Conservation (phyloP, 116 monocot species). For the Trichopus zeylanicus region DNA sequence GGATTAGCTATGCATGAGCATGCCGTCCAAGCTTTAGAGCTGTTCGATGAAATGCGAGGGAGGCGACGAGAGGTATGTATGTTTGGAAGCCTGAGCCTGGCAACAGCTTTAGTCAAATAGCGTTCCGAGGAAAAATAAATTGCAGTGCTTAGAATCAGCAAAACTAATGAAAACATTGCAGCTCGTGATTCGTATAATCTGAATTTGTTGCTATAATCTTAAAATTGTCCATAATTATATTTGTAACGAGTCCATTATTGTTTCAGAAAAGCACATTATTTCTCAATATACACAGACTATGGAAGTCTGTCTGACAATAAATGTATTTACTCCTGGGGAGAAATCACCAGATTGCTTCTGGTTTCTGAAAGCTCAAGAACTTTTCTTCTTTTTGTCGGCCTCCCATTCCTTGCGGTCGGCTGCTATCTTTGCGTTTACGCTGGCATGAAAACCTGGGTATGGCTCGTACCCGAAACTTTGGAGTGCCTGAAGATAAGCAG, state of each 20-base stretch:
- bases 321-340: too few species aligned
- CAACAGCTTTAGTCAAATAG: slow-evolving; percentile 14
- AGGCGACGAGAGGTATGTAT: slow-evolving; percentile 25
- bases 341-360: too few species aligned
- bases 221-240: too few species aligned
- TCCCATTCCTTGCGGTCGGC: slow-evolving; percentile 49
- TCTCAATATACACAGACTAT: too few species aligned
- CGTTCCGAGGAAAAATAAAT: background rate
- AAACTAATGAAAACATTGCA: too few species aligned
- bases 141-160: too few species aligned
- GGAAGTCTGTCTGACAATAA: too few species aligned
- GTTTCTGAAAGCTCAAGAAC: slow-evolving; percentile 20
- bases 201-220: too few species aligned
- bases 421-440: slow-evolving; percentile 46
- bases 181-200: too few species aligned
- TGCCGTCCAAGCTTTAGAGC: slow-evolving; percentile 19
- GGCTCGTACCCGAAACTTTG: slow-evolving; percentile 61
- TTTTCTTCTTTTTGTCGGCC: slow-evolving; percentile 44
- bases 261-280: too few species aligned
- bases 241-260: too few species aligned
- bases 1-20: slow-evolving; percentile 43
- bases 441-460: slow-evolving; percentile 66
- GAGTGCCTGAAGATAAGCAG: slow-evolving; percentile 28
- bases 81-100: slow-evolving; percentile 32
- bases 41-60: slow-evolving; percentile 36